Evolutionary conservation across 768 basidiomycete genomes (phyloP), one percentile per base, ranked within the genome.

Genomic region (Asterophora lycoperdoides): DNA sequence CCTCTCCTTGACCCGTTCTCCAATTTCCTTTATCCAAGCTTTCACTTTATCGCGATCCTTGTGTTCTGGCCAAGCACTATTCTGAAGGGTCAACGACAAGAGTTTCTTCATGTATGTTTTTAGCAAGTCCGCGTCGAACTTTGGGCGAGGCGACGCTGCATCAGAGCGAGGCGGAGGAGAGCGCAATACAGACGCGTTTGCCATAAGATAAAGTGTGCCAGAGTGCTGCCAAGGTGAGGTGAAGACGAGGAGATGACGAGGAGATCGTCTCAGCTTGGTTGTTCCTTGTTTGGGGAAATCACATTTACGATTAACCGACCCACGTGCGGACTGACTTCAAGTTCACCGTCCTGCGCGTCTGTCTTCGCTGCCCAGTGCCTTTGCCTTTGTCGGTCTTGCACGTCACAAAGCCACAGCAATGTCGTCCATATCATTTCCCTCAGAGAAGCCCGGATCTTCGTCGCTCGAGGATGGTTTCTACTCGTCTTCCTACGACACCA

Each of bases 71-170:
- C 89, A 93, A 8, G 76, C 61, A 46, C 74, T 76, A 43, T 67
- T 73, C 48, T 84, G 77, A 34, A 93, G 73, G 1, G 83, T 87
- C 4, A 83, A 77, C 50, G 82, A 74, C 46, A 92, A 71, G 44
- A 92, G 78, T 60, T 85, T 86, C 74, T 87, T 91, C 67, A 89
- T 87, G 68, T 93, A 93, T 17, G 79, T 72, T 53, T 81, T 83
- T 48, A 92, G 75, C 23, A 81, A 68, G 46, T 88, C 87, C 1
- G 79, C 64, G 64, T 92, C 89, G 64, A 93, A 93, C 49, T 79
- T 77, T 42, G 75, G 72, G 30, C 72, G 70, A 14, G 74, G 74
- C 8, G 76, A 86, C 5, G 82, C 64, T 38, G 81, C 79, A 52
- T 78, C 70, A 10, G 84, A 86, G 51, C 83, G 81, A 17, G 78